Evolutionary conservation across 768 basidiomycete species (phyloP), one percentile per base, ranked within the genome.

Genomic region (Pholiota molesta): DNA sequence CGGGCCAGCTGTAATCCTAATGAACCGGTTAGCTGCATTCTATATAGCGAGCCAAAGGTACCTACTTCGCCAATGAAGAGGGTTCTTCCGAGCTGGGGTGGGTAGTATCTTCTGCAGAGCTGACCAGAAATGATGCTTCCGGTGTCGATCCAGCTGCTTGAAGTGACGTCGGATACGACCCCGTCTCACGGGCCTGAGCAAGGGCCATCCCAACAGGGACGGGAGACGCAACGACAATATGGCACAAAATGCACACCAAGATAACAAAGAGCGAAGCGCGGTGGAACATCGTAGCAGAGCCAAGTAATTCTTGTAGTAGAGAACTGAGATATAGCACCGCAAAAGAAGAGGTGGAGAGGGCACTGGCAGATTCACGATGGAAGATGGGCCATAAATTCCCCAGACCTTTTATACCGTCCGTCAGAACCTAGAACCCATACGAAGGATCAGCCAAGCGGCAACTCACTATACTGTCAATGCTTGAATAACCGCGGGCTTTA

Each of bases 401-500:
- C 23, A 40, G 28, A 19, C 35, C 55, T 21, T 58, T 60, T 65
- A 65, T 65, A 62, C 59, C 53, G 35, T 37, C 54, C 29, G 16
- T 26, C 49, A 31, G 29, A 16, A 31, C 44, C 23, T 29, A 57
- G 31, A 37, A 60, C 17, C 42, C 40, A 44, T 29, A 42, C 14
- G 55, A 62, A 59, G 65, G 62, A 66, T 63, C 65, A 66, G 44
- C 52, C 33, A 21, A 33, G 57, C 62, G 60, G 66, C 52, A 60
- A 62, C 62, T 66, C 51, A 66, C 52, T 61, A 53, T 61, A 28
- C 57, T 63, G 53, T 53, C 61, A 47, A 29, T 39, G 58, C 35
- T 63, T 63, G 65, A 40, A 59, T 63, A 62, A 59, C 66, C 64
- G 66, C 66, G 64, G 66, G 33, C 54, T 63, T 63, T 51, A 51